These are phyloP conservation scores for Syzygium aqueum DNA, from an alignment of 345 rosid genomes.

Conservation along the genomic window DNA sequence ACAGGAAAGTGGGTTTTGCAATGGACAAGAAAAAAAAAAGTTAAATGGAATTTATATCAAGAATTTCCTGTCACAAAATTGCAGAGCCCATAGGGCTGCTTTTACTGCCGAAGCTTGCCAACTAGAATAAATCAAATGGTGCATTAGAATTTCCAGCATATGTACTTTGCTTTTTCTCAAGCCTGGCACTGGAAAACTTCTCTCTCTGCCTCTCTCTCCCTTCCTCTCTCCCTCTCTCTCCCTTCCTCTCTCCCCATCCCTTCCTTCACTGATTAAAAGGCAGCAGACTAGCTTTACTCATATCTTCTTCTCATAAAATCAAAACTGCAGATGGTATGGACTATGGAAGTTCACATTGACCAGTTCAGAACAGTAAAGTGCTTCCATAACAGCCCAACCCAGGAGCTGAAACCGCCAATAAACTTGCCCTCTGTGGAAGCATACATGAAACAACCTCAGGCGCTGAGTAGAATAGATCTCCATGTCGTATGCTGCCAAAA, in stretches of 20 bases:
- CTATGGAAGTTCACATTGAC: neutral
- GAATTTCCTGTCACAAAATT: neutral
- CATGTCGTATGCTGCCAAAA: neutral
- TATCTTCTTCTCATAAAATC: neutral
- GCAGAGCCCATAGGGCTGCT: neutral
- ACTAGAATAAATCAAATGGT: neutral
- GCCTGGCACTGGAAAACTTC: neutral
- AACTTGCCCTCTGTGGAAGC: neutral
- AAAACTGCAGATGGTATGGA: neutral
- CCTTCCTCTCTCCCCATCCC: neutral
- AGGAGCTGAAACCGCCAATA: neutral
- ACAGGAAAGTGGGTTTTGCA: neutral
- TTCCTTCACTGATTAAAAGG: neutral
- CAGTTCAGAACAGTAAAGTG: neutral
- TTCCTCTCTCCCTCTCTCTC: neutral
- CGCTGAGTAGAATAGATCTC: neutral
- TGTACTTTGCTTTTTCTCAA: neutral
- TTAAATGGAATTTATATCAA: neutral
- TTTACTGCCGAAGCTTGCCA: neutral
- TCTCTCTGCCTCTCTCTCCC: neutral
- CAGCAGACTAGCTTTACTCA: neutral
- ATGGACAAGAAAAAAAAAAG: neutral
- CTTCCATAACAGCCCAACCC: neutral
- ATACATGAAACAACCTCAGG: neutral
- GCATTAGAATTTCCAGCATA: neutral